Evolutionary conservation across 208 protist species (phyloP), one percentile per base, ranked within the genome.

Genomic region (Phytomonas serpens): DNA sequence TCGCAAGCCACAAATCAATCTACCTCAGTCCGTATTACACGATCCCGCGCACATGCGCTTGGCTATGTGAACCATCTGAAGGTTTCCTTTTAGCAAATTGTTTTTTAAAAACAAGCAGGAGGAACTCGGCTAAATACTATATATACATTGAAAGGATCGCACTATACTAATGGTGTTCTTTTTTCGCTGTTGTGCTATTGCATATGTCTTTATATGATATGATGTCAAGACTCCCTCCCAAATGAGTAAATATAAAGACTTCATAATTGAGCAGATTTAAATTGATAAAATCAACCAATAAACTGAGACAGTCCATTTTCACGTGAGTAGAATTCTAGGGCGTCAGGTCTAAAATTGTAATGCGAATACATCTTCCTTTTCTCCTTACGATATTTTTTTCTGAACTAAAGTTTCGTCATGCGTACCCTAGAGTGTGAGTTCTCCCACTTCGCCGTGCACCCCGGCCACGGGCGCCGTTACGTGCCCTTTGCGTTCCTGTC

Each of bases 401-500:
- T 62, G n/a, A 36, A 61, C 42, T 31, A 5, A 40, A 40, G 37
- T 40, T 40, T 40, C 37, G 37, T 40, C 77, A 95, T 97, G 93
- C 88, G 90, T 82, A 95, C 87, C 72, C 84, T 95, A 73, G 90
- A 95, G 83, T 97, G 93, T 81, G 87, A 94, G 81, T 97, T 97
- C 82, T 96, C 89, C 66, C 85, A 95, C 84, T 95, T 93, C 83
- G 86, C 89, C 70, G 91, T 97, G 84, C 92, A 97, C 81, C 93
- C 93, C 75, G 93, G 93, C 83, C 93, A 97, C 81, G 93, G 92
- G 80, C 94, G 89, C 77, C 84, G 88, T 75, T 97, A 96, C 79
- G 93, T 97, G 83, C 91, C 93, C 67, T 94, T 93, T 76, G 89
- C 89, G 85, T 94, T 96, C 72, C 84, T 95, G 77, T 97, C 93